These are phyloP conservation scores for Emmonsiellopsis sp. DNA, from an alignment of 2,329 filamentous ascomycete genomes.

Conservation along the genomic window DNA sequence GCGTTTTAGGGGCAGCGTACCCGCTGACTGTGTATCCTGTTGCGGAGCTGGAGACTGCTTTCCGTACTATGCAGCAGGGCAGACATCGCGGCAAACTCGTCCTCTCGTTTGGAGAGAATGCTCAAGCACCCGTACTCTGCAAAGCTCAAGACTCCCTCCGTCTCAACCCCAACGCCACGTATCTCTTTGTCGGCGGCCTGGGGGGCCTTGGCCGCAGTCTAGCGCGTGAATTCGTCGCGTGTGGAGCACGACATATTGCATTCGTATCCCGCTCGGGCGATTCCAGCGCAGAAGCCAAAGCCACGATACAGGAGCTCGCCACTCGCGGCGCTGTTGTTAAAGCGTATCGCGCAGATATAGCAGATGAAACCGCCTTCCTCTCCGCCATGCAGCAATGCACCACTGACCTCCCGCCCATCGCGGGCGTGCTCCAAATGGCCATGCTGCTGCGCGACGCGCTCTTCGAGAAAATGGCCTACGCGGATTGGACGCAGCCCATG, in stretches of 20 bases:
- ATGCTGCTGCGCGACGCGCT: slow-evolving; percentile 22
- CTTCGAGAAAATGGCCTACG: slow-evolving; percentile 32
- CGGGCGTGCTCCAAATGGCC: slow-evolving; percentile 22
- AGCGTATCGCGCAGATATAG: slow-evolving; percentile 16
- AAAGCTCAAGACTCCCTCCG: neutral
- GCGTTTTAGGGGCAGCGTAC: neutral
- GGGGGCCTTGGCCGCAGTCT: slow-evolving; percentile 17
- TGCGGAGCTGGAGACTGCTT: slow-evolving; percentile 15
- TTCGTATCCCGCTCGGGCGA: slow-evolving; percentile 19
- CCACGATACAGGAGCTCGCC: slow-evolving; percentile 3
- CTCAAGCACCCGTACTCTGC: neutral
- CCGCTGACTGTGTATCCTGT: slow-evolving; percentile 19
- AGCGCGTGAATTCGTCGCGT: slow-evolving; percentile 13
- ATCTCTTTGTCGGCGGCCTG: slow-evolving; percentile 5
- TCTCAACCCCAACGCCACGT: neutral
- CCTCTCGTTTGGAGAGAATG: slow-evolving; percentile 7
- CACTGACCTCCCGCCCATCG: slow-evolving; percentile 16
- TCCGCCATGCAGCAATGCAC: slow-evolving; percentile 8
- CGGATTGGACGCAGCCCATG: slow-evolving; percentile 27
- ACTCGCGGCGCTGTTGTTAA: slow-evolving; percentile 8
- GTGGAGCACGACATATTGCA: slow-evolving; percentile 19
- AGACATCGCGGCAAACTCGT: slow-evolving; percentile 30
- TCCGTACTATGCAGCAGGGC: slow-evolving; percentile 22
- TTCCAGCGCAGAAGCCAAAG: slow-evolving; percentile 10
- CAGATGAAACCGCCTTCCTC: slow-evolving; percentile 6